Percentiles rank a stretch among this genome's conserved stretches.
phyloP scores from a whole-genome alignment of 768 basidiomycete species.

The Serendipita sp. region DNA sequence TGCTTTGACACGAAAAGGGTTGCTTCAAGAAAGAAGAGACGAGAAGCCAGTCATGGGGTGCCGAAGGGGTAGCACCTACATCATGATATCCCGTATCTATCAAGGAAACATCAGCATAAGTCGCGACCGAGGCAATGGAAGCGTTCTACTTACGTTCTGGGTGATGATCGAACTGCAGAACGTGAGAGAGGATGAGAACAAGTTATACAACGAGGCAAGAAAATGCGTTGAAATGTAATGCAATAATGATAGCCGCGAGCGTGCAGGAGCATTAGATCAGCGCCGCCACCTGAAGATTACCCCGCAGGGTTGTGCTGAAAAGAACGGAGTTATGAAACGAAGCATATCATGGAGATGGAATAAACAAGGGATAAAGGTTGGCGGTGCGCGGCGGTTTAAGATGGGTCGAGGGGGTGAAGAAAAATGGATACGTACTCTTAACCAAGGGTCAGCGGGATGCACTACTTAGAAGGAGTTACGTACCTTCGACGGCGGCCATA shows the following conservation, averaged over 20 bases:
- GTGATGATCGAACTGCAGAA: background rate
- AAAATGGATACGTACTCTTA: background rate
- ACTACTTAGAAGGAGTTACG: slow-evolving; percentile 18
- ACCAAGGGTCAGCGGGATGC: background rate
- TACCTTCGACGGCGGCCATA: slow-evolving; percentile 93
- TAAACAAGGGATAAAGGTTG: background rate
- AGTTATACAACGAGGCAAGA: background rate
- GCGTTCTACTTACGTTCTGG: background rate
- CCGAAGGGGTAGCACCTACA: background rate
- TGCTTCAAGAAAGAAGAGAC: background rate
- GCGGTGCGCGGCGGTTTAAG: background rate
- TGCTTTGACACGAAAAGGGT: background rate
- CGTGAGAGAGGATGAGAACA: background rate
- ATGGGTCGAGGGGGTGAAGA: background rate
- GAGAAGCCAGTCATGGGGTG: background rate
- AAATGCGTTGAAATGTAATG: background rate
- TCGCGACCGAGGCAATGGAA: background rate
- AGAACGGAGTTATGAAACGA: background rate
- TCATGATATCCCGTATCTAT: slow-evolving; percentile 4
- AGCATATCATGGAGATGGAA: background rate
- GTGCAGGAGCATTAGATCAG: slow-evolving; percentile 1
- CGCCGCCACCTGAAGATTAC: slow-evolving; percentile 5
- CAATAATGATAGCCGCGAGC: background rate
- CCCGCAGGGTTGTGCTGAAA: slow-evolving; percentile 4
- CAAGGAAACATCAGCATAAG: background rate